Conservation (phyloP, 352 stramenopile species). For the Pythium utonaiense region DNA sequence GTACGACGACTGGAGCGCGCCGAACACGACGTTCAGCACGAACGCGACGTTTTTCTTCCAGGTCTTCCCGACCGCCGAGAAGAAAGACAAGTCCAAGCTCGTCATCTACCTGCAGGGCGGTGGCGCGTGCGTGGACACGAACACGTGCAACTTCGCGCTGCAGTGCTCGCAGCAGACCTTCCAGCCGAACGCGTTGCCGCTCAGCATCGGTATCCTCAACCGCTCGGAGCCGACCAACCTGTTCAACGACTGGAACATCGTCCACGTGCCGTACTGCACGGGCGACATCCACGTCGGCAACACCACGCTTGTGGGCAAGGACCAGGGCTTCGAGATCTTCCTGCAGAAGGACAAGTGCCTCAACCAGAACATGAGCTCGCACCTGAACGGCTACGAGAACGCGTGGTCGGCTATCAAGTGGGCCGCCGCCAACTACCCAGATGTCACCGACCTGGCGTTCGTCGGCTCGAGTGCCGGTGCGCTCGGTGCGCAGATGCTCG, state of each 20-base stretch:
- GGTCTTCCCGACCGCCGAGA: constrained; percentile 46
- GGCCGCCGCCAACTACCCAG: constrained; percentile 56
- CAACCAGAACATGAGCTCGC: constrained; percentile 47
- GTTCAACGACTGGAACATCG: constrained; percentile 78
- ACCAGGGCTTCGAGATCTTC: constrained; percentile 35
- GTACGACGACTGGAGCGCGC: constrained; percentile 40
- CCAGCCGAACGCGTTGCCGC: constrained; percentile 37
- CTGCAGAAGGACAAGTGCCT: constrained; percentile 37
- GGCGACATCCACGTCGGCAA: constrained; percentile 65
- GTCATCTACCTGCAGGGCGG: constrained; percentile 72
- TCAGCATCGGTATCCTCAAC: constrained; percentile 59
- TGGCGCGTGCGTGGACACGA: constrained; percentile 60
- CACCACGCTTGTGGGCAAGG: constrained; percentile 23
- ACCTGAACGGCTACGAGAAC: constrained; percentile 63
- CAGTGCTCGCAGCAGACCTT: constrained; percentile 55
- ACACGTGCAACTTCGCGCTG: constrained; percentile 60
- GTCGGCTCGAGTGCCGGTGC: constrained; percentile 52
- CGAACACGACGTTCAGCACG: constrained; percentile 29
- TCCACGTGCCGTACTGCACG: constrained; percentile 73
- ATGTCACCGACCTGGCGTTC: constrained; percentile 54
- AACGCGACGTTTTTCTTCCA: constrained; percentile 74
- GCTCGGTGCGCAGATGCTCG: constrained; percentile 47
- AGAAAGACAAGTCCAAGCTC: constrained; percentile 57
- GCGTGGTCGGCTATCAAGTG: constrained; percentile 59
- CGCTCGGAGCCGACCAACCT: constrained; percentile 55